Base-by-base conservation (phyloP, 768 basidiomycete species). In the Russula sp. region DNA sequence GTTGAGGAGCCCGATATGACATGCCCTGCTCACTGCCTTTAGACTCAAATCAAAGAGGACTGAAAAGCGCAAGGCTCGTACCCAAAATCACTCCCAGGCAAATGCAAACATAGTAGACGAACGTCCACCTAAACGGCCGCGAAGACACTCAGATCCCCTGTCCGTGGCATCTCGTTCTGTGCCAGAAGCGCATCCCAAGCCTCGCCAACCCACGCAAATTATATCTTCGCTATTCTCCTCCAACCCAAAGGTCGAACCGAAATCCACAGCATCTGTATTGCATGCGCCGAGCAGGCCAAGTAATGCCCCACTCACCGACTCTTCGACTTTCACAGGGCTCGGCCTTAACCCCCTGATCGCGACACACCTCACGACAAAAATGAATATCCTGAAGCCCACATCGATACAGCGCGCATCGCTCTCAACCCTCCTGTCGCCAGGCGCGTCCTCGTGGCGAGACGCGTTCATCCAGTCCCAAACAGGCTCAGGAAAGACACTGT, bases 381-480 rank as follows among this genome's bases (percentile, higher is more conserved):
- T 97, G 85, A 78, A 79, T 38, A 92, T 98, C 49, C 74, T 80
- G 13, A 90, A 88, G 68, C 96, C 96, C 4, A 98, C 96, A 0
- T 86, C 90, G 11, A 93, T 97, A 65, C 96, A 98, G 75, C 82
- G 89, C 63, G 85, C 88, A 9, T 81, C 81, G 11, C 76, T 89
- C 14, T 80, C 84, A 7, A 74, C 87, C n/a, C 80, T 98, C 49
- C 81, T 90, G 4, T 65, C 76, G 76, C 57, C 73, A 79, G 28
- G 76, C 73, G 44, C 70, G 75, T 66, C 76, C 75, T 64, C 66
- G 69, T 54, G 77, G 55, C 80, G 89, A 64, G 94, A 96, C 75
- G 84, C 90, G 16, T 95, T 97, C 75, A 91, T 98, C 61, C 95
- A 97, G 75, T 92, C 94, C 14, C 94, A 98, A 73, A 98, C 96